Evolutionary conservation across 2,329 filamentous ascomycete species (phyloP).

Genomic region (Colletotrichum echinochloae): DNA sequence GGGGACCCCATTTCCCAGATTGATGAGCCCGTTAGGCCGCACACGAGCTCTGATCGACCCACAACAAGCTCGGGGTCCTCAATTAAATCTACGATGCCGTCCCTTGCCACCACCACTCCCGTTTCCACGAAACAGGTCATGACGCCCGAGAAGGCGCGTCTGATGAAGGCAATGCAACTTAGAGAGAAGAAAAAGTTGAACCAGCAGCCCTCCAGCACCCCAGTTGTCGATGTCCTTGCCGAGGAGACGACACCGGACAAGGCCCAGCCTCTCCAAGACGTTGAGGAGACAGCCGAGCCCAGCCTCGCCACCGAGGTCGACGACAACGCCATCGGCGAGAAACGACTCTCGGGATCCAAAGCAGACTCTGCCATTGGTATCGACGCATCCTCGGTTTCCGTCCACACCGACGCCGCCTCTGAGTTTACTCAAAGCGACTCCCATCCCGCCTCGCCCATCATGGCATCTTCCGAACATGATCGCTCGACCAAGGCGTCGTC

Average conservation of each 20-base stretch:
- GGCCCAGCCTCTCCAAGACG: constrained; percentile 41
- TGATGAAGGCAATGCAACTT: constrained; percentile 95
- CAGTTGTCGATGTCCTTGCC: constrained; percentile 45
- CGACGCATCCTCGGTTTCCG: constrained; percentile 56
- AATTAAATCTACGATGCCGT: constrained; percentile 53
- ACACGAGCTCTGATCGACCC: constrained; percentile 53
- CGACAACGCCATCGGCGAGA: constrained; percentile 45
- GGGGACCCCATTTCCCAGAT: constrained; percentile 46
- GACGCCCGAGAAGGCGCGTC: constrained; percentile 87
- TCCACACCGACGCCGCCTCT: constrained; percentile 59
- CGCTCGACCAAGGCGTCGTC: constrained; percentile 74
- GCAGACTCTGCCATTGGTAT: constrained; percentile 68
- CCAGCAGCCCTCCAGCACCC: constrained; percentile 46
- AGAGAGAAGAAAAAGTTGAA: constrained; percentile 78
- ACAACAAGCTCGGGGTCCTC: constrained; percentile 60
- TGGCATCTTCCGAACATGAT: constrained; percentile 65
- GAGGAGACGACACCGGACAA: constrained; percentile 37
- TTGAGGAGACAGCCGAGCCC: constrained; percentile 43
- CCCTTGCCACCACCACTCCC: constrained; percentile 51
- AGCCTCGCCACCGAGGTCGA: constrained; percentile 44
- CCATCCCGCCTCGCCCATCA: constrained; percentile 67
- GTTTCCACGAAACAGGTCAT: constrained; percentile 65
- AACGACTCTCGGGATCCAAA: constrained; percentile 56
- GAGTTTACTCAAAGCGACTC: constrained; percentile 66
- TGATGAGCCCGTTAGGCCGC: constrained; percentile 47